Percentiles rank a stretch among this genome's conserved stretches.
Evolutionary conservation across 2,329 filamentous ascomycete genomes (phyloP).

Genomic region (Epichloe sylvatica): DNA sequence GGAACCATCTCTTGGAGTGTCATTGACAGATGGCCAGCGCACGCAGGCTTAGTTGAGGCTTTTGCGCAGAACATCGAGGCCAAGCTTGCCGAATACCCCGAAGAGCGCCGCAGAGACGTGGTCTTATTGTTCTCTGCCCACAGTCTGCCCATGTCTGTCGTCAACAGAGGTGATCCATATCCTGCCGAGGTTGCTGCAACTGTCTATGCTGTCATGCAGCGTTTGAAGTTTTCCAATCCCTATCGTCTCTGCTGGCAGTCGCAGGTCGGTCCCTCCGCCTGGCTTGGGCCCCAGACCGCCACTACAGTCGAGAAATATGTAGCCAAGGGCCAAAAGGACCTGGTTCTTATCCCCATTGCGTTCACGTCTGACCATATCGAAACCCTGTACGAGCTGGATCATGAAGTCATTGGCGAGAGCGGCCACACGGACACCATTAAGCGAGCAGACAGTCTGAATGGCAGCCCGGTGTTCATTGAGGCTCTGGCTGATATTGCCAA

Average conservation of each 20-base stretch:
- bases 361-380: conserved; percentile 99
- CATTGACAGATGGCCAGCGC: conserved; percentile 94
- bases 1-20: conserved; percentile 90
- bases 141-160: conserved; percentile 91
- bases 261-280: conserved; percentile 87
- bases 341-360: conserved; percentile 85
- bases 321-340: conserved; percentile 77
- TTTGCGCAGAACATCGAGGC: conserved; percentile 87
- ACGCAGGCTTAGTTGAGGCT: conserved; percentile 76
- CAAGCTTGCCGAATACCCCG: conserved; percentile 70
- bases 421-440: conserved; percentile 69
- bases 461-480: conserved; percentile 76
- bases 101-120: conserved; percentile 64
- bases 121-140: conserved; percentile 90
- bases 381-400: conserved; percentile 84
- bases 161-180: conserved; percentile 92
- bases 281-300: conserved; percentile 88
- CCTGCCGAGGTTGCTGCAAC: conserved; percentile 92
- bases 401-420: conserved; percentile 85
- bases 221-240: conserved; percentile 73
- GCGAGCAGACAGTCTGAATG: conserved; percentile 84
- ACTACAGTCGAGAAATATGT: conserved; percentile 81
- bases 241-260: conserved; percentile 97
- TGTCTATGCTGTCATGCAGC: conserved; percentile 91
- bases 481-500: conserved; percentile 80